phyloP scores from a whole-genome alignment of 768 basidiomycete genomes.

The Tricholoma bakamatsutake region DNA sequence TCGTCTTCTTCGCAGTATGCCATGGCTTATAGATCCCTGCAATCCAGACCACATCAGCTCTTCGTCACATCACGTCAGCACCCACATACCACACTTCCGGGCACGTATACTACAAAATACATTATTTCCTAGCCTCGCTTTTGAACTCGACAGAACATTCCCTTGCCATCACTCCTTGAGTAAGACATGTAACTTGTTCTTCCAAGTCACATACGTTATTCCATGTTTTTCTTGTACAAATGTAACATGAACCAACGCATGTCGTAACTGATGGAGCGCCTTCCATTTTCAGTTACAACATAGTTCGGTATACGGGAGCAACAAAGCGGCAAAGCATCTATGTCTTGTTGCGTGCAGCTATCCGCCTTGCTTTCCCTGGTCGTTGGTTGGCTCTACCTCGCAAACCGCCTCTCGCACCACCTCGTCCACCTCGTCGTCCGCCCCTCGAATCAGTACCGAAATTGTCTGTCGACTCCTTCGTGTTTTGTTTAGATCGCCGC shows the following conservation, averaged over 20 bases:
- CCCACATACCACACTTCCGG: not conserved
- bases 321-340: constrained; percentile 3
- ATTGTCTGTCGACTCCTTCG: constrained; percentile 71
- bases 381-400: constrained; percentile 35
- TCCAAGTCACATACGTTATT: not conserved
- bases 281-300: not conserved
- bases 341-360: constrained; percentile 34
- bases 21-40: not conserved
- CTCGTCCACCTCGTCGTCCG: constrained; percentile 24
- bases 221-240: not conserved
- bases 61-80: not conserved
- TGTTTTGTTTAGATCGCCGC: constrained; percentile 75
- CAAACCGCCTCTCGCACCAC: constrained; percentile 25
- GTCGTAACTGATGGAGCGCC: not conserved
- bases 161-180: not conserved
- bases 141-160: not conserved
- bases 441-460: constrained; percentile 45
- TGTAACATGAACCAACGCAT: not conserved
- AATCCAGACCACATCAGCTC: not conserved
- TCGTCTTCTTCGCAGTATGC: not conserved
- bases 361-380: constrained; percentile 55
- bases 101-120: not conserved
- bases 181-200: not conserved
- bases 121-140: not conserved
- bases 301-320: not conserved